Base-by-base conservation (phyloP, 2,329 filamentous ascomycete species). In the Uncinocarpus reesii region DNA sequence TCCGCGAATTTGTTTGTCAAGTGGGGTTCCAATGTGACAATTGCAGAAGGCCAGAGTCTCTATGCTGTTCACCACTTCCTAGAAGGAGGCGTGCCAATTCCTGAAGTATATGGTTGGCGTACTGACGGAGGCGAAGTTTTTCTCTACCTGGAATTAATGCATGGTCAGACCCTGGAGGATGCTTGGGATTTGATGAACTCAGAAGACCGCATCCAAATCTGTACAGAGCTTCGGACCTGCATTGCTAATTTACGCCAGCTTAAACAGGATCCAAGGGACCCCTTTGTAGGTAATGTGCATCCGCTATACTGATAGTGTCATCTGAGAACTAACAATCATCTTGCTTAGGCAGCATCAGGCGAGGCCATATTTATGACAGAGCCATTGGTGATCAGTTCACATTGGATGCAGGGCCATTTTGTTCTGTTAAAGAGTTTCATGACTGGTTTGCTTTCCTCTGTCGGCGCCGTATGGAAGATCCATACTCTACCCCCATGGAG, bases 101-200 rank as follows among this genome's bases (percentile, higher is more conserved):
- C 65, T 8, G 60, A 68, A 52, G 44, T 65, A 18, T 66, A 62
- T 53, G 62, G 64, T 13, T 68, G 62, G 62, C 52, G 51, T 8
- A 52, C 55, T 5, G 54, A 59, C 40, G 53, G 56, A 0, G 51
- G 47, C 24, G 51, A 61, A 28, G 51, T 57, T 1, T 65, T 60
- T 48, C 55, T 65, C 15, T 63, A 64, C 47, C 64, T 63, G 59
- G 56, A 65, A 43, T 47, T 60, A 10, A 55, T 64, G 32, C 11
- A 55, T 47, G 59, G 60, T 23, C 49, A 47, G 26, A 61, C 57
- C 1, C 48, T 65, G 16, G 36, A 57, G 13, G 45, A 62, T 31
- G 31, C 46, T 4, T 62, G 62, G 62, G 32, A 42, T 21, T 40
- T 8, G 26, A 41, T 53, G 38, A 32, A 29, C 7, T 21, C 10